Evolutionary conservation across 2,329 filamentous ascomycete species (phyloP).

Genomic region (Talaromyces sp.): DNA sequence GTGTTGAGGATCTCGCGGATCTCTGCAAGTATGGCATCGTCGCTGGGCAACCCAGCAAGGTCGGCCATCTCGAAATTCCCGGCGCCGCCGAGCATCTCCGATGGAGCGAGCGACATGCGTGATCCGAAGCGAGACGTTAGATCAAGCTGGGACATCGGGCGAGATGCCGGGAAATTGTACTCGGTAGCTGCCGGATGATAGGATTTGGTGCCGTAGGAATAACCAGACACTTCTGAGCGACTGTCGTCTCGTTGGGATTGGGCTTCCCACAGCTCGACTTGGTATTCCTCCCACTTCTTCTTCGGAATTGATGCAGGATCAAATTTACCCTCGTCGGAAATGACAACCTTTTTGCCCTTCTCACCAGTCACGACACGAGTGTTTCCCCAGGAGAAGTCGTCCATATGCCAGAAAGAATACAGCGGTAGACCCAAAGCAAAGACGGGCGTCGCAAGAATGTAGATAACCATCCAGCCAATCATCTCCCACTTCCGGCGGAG

Average conservation of each 20-base stretch:
- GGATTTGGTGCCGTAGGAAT: conserved; percentile 87
- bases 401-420: conserved; percentile 99
- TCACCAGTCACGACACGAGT: conserved; percentile 96
- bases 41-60: conserved; percentile 70
- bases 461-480: conserved; percentile 99
- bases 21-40: conserved; percentile 86
- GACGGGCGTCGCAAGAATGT: conserved; percentile 83
- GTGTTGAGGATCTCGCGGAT: conserved; percentile 89
- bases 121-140: conserved; percentile 51
- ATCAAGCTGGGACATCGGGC: conserved; percentile 57
- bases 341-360: conserved; percentile 82
- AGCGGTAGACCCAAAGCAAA: conserved; percentile 87
- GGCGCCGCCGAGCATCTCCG: conserved; percentile 62
- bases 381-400: conserved; percentile 99
- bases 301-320: conserved; percentile 87
- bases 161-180: conserved; percentile 62
- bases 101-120: conserved; percentile 75
- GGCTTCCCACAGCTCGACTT: conserved; percentile 94
- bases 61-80: conserved; percentile 67
- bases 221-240: conserved; percentile 83
- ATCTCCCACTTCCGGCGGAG: conserved; percentile 97
- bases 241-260: conserved; percentile 74
- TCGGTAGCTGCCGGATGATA: conserved; percentile 60
- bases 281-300: conserved; percentile 99
- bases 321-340: conserved; percentile 97